These are phyloP conservation scores for Aspergillus persii DNA, from an alignment of 2,329 filamentous ascomycete species.

Conservation along the genomic window DNA sequence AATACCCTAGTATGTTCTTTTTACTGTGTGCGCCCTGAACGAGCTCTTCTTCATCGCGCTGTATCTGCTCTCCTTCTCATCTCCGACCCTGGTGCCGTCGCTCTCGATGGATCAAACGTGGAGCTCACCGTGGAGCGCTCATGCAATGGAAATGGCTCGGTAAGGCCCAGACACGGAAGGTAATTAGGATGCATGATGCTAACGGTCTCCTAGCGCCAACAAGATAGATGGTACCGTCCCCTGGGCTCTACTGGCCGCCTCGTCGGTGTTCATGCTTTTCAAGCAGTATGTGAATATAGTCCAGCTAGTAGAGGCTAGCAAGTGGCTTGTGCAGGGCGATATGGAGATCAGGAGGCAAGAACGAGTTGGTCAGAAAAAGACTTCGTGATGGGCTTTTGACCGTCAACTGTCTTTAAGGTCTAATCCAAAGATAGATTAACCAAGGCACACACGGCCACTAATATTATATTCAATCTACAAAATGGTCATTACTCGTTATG, in stretches of 20 bases:
- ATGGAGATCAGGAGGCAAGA: conserved; percentile 30
- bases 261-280: conserved; percentile 76
- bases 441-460: no score
- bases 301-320: conserved; percentile 85
- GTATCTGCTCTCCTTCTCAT: conserved; percentile 92
- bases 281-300: conserved; percentile 91
- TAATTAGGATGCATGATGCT: neutral
- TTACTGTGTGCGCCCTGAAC: conserved; percentile 80
- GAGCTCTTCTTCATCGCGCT: conserved; percentile 95
- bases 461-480: no score
- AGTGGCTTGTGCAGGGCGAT: conserved; percentile 85
- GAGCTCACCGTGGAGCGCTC: conserved; percentile 70
- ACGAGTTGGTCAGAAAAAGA: neutral
- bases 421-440: no score
- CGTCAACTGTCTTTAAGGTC: no score
- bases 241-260: conserved; percentile 73
- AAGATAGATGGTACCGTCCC: conserved; percentile 74
- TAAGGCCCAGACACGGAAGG: neutral
- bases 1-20: conserved; percentile 69
- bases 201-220: conserved; percentile 56
- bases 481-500: no score
- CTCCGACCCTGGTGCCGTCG: conserved; percentile 76
- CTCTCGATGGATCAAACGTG: conserved; percentile 58
- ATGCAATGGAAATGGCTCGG: conserved; percentile 88
- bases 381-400: no score